These are phyloP conservation scores for Przewalskia tangutica DNA, from an alignment of 257 asterid genomes.

Conservation along the genomic window DNA sequence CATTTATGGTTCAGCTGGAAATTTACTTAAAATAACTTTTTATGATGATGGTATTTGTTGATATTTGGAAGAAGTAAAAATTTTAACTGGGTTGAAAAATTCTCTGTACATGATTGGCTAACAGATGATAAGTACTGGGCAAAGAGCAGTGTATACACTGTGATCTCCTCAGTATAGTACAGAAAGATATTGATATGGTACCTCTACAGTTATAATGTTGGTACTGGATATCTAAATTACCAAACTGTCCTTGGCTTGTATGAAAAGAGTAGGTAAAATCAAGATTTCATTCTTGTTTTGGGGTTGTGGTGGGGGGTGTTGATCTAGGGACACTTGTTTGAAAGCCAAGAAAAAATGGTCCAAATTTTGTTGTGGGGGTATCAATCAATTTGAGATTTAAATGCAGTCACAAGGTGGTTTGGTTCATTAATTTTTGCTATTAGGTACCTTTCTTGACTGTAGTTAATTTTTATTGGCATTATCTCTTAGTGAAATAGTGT, in stretches of 20 bases:
- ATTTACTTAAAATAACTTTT: not conserved
- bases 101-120: constrained; percentile 16
- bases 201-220: not conserved
- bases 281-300: not conserved
- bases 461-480: not conserved
- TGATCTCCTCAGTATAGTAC: not conserved
- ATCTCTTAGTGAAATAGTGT: not conserved
- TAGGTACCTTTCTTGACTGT: not conserved
- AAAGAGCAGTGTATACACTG: not conserved
- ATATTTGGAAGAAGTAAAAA: not conserved
- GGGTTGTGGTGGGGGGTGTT: not conserved
- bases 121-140: constrained; percentile 1
- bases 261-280: constrained; percentile 7
- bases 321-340: not conserved
- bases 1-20: not conserved
- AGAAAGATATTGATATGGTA: not conserved
- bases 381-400: constrained; percentile 7
- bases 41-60: not conserved
- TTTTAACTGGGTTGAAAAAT: not conserved
- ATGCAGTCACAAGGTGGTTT: constrained; percentile 12
- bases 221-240: constrained; percentile 6
- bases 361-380: constrained; percentile 17
- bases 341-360: constrained; percentile 20
- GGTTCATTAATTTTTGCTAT: not conserved
- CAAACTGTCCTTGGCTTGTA: not conserved